Base-by-base conservation (phyloP, 2,329 filamentous ascomycete species). In the Alternaria gansuensis region DNA sequence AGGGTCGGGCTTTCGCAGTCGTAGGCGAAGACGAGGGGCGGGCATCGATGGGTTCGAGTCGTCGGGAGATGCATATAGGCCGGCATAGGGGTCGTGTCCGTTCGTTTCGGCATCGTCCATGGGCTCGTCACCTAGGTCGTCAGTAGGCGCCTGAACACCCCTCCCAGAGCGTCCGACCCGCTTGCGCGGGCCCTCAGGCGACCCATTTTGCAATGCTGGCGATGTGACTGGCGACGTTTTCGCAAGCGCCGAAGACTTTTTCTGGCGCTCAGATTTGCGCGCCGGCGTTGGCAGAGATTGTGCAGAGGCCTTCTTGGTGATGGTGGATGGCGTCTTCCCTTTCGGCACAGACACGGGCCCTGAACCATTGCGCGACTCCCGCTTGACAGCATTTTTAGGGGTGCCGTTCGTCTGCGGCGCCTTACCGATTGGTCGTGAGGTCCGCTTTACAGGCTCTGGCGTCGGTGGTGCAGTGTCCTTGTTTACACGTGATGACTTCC, bases 401-500 rank as follows among this genome's bases (percentile, higher is more conserved):
- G 62, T 65, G 37, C 71, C 72, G 52, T 75, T 77, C 37, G 72
- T 64, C 50, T 73, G 72, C 39, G 67, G 59, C 9, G 69, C 54
- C 64, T 73, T 75, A 49, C 59, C 40, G 43, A 69, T 50, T 43
- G 65, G 62, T 33, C 71, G 69, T 49, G 68, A 65, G 46, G 54
- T 66, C 36, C 69, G 70, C 63, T 71, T 75, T 63, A 81, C 81
- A 39, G 80, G 80, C 33, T 80, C 81, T 43, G 79, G 79, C 43
- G 83, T 82, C 13, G 84, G 82, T 21, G 84, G 72, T 21, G 74
- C 66, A 21, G 69, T 57, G 1, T 76, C 73, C 44, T 63, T 69
- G 68, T 84, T 85, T 52, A 85, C 84, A 67, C 87, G 81, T 48
- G 85, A 84, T 43, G 87, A 89, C 75, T 85, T 87, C 59, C 87